Evolutionary conservation across 108 stramenopile species (phyloP).

Genomic region (Pseudonitzschia delicatissima): DNA sequence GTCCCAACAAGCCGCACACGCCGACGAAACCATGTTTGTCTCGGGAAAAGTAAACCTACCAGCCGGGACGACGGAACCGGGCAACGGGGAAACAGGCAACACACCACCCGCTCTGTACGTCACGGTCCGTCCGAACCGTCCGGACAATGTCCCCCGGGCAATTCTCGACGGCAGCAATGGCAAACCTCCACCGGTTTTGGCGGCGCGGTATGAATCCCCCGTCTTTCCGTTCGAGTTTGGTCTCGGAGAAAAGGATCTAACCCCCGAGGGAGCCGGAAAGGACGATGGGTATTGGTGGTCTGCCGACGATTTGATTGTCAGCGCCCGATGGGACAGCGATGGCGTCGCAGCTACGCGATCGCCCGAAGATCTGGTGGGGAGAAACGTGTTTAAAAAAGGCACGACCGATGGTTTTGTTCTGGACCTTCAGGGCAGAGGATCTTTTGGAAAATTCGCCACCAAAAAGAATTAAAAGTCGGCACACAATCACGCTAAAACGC

Average conservation of each 20-base stretch:
- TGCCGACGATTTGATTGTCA: slow-evolving; percentile 49
- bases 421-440: slow-evolving; percentile 22
- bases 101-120: slow-evolving; percentile 47
- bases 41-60: slow-evolving; percentile 12
- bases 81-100: neutral
- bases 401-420: slow-evolving; percentile 11
- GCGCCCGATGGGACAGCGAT: slow-evolving; percentile 56
- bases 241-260: slow-evolving; percentile 37
- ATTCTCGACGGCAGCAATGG: slow-evolving; percentile 51
- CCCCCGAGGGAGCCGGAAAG: slow-evolving; percentile 38
- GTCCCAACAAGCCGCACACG: neutral
- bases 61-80: neutral
- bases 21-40: neutral
- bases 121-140: slow-evolving; percentile 43
- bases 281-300: slow-evolving; percentile 42
- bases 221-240: slow-evolving; percentile 47
- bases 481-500: neutral
- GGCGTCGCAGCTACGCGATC: slow-evolving; percentile 61
- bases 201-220: slow-evolving; percentile 40
- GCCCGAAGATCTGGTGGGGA: slow-evolving; percentile 57
- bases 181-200: slow-evolving; percentile 59
- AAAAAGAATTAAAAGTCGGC: slow-evolving; percentile 10
- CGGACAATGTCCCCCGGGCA: slow-evolving; percentile 59
- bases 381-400: slow-evolving; percentile 18
- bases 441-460: slow-evolving; percentile 34